phyloP scores from a whole-genome alignment of 1,284 basidiomycete genomes.

The Ganoderma leucocontextum region DNA sequence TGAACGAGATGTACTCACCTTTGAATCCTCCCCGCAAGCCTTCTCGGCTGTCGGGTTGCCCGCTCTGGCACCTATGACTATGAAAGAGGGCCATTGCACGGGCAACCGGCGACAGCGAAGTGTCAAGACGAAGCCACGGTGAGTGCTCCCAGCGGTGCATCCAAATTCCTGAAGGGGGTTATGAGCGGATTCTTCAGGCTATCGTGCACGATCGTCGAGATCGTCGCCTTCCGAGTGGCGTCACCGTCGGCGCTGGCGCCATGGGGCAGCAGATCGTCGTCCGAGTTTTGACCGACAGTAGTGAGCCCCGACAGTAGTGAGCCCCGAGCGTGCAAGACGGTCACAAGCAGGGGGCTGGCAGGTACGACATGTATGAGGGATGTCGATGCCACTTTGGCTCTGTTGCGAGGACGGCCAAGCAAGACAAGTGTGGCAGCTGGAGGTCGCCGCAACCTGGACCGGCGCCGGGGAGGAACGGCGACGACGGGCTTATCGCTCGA shows the following conservation, averaged over 20 bases:
- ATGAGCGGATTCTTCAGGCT: not conserved
- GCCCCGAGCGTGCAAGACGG: not conserved
- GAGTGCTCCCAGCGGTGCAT: not conserved
- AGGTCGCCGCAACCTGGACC: no score
- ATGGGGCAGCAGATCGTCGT: not conserved
- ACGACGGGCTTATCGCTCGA: no score
- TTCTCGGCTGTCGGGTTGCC: not conserved
- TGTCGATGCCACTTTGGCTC: no score
- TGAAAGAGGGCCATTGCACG: not conserved
- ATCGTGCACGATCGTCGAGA: slow-evolving; percentile 8
- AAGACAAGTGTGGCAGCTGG: not conserved
- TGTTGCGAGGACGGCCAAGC: no score
- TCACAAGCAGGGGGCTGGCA: not conserved
- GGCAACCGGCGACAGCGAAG: not conserved
- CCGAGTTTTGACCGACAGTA: not conserved
- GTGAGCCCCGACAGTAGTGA: not conserved
- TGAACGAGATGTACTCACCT: not conserved
- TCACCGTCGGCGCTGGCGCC: not conserved
- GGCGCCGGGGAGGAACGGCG: no score
- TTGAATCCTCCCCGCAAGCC: not conserved
- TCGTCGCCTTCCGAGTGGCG: not conserved
- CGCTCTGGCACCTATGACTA: not conserved
- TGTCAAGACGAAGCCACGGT: not conserved
- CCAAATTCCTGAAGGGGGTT: not conserved
- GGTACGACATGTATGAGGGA: not conserved